phyloP scores from a whole-genome alignment of 2,329 filamentous ascomycete genomes.

The Colletotrichum phormii region DNA sequence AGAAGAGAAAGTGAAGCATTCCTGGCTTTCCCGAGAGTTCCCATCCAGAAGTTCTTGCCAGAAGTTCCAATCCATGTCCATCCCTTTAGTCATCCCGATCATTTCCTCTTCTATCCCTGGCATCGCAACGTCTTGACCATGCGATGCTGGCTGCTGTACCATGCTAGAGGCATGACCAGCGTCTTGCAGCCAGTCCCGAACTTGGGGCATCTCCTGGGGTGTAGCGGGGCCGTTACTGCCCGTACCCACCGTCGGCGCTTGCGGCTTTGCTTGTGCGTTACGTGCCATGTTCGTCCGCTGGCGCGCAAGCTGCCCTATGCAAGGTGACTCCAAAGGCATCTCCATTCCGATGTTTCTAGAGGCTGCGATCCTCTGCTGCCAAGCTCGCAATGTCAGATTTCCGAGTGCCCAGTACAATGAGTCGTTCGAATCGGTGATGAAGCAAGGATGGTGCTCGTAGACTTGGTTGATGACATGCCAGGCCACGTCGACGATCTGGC shows the following conservation, averaged over 20 bases:
- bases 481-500: slow-evolving; percentile 61
- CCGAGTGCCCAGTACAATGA: slow-evolving; percentile 50
- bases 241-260: too few relatives aligned
- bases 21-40: not conserved
- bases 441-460: slow-evolving; percentile 38
- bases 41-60: slow-evolving; percentile 10
- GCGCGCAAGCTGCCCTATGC: not conserved
- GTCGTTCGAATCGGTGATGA: not conserved
- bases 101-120: not conserved
- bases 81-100: not conserved
- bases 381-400: slow-evolving; percentile 61
- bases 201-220: not conserved
- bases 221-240: not conserved
- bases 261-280: not conserved
- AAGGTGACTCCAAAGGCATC: not conserved
- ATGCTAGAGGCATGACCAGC: not conserved
- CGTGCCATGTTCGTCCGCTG: not conserved
- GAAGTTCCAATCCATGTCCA: slow-evolving; percentile 15
- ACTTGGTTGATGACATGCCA: slow-evolving; percentile 58
- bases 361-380: slow-evolving; percentile 47
- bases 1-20: not conserved
- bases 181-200: too few relatives aligned
- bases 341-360: not conserved
- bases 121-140: not conserved
- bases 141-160: not conserved